Conservation (phyloP, 2,329 filamentous ascomycete species). For the Fusarium sp. region DNA sequence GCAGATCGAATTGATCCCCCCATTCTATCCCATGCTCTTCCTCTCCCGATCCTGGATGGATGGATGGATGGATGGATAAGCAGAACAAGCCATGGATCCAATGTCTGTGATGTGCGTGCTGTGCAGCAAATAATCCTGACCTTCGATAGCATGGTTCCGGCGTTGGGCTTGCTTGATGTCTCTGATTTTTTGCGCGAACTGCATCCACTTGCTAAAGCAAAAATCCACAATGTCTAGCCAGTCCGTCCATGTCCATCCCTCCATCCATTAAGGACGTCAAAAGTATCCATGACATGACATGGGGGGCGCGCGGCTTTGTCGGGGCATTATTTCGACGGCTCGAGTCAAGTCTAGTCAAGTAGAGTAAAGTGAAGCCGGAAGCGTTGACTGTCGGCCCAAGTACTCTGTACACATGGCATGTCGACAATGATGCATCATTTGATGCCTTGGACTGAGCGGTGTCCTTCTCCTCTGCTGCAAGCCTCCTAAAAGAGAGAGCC, state of each 20-base stretch:
- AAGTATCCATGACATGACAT: constrained; percentile 13
- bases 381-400: constrained; percentile 17
- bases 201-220: constrained; percentile 32
- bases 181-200: constrained; percentile 24
- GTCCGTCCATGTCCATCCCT: constrained; percentile 1
- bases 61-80: background rate
- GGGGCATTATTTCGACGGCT: constrained; percentile 3
- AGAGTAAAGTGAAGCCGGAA: constrained; percentile 20
- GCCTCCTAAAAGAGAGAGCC: constrained; percentile 33
- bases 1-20: constrained; percentile 35
- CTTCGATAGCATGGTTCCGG: constrained; percentile 22
- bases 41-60: background rate
- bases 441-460: background rate
- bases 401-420: constrained; percentile 18
- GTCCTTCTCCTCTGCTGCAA: background rate
- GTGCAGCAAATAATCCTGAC: constrained; percentile 11
- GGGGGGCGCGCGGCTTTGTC: constrained; percentile 5
- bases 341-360: background rate
- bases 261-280: background rate
- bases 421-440: background rate
- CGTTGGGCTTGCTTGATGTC: constrained; percentile 11
- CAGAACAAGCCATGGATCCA: constrained; percentile 24
- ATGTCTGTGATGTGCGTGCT: constrained; percentile 32
- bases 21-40: constrained; percentile 6
- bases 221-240: constrained; percentile 8